Conservation (phyloP, 148 eudicot genomes). For the Nepenthes mirabilis region DNA sequence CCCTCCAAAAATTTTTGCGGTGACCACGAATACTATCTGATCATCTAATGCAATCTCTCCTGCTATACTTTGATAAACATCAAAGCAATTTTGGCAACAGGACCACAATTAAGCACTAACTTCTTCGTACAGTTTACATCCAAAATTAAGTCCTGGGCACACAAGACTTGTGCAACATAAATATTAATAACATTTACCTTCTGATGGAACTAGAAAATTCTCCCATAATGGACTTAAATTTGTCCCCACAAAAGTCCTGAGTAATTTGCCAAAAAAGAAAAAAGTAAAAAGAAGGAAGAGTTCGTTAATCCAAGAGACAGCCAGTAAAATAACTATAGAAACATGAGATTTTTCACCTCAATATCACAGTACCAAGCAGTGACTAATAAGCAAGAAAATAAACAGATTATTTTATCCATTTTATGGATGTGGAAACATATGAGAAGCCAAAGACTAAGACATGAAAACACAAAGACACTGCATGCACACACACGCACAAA, state of each 20-base stretch:
- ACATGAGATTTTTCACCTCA: no score
- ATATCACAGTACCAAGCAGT: no score
- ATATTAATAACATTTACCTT: conserved; percentile 37
- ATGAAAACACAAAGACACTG: background rate
- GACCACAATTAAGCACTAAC: background rate
- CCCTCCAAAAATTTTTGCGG: no score
- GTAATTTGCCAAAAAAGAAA: conserved; percentile 5
- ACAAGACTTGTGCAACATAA: background rate
- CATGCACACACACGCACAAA: conserved; percentile 2
- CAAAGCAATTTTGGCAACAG: no score
- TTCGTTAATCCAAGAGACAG: no score
- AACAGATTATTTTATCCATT: no score
- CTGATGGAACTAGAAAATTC: conserved; percentile 57
- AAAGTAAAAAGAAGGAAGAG: background rate
- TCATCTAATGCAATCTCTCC: no score
- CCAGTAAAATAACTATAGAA: no score
- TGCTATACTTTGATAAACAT: background rate
- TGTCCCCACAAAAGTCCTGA: conserved; percentile 91
- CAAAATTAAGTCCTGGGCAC: background rate
- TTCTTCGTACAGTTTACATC: background rate
- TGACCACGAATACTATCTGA: background rate
- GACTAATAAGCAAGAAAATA: no score
- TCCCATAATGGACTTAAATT: conserved; percentile 89
- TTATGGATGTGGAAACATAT: no score
- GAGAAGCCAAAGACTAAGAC: no score